These are phyloP conservation scores for Leccinum truebloodii DNA, from an alignment of 768 basidiomycete genomes.

Conservation along the genomic window DNA sequence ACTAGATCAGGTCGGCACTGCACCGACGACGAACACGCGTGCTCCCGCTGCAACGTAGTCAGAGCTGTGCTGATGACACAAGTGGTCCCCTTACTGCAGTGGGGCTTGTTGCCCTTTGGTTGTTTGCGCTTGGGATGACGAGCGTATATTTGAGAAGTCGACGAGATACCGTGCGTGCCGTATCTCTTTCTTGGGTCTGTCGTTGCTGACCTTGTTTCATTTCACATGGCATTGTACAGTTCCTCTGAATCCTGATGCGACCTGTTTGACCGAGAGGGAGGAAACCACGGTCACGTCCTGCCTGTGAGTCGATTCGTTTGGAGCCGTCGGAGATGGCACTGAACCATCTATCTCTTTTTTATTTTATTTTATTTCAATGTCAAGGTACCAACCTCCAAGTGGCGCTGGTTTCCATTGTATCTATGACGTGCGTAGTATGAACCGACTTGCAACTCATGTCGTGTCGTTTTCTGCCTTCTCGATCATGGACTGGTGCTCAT, in stretches of 20 bases:
- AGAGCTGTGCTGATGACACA: slow-evolving; percentile 43
- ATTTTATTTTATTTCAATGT: neutral
- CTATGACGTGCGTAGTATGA: slow-evolving; percentile 2
- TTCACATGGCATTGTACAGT: slow-evolving; percentile 34
- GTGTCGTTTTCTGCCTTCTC: neutral
- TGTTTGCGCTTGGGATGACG: slow-evolving; percentile 77
- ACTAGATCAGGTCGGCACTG: slow-evolving; percentile 30
- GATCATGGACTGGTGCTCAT: neutral
- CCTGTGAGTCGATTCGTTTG: neutral
- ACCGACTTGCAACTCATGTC: neutral
- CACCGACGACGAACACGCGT: slow-evolving; percentile 45
- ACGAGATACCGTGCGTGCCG: slow-evolving; percentile 73
- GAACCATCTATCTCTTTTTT: neutral
- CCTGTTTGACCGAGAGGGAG: neutral
- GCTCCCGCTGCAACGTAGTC: neutral
- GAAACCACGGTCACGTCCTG: neutral
- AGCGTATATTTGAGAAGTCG: slow-evolving; percentile 90
- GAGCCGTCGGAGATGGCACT: neutral
- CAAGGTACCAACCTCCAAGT: neutral
- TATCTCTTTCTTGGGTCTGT: slow-evolving; percentile 5
- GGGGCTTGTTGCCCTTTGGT: slow-evolving; percentile 59
- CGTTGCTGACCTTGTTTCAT: slow-evolving; percentile 6
- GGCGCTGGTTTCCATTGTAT: neutral
- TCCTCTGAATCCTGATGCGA: neutral
- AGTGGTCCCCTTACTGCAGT: slow-evolving; percentile 48